Conservation (phyloP, 1,284 basidiomycete genomes). For the Cutaneotrichosporon arboriforme region DNA sequence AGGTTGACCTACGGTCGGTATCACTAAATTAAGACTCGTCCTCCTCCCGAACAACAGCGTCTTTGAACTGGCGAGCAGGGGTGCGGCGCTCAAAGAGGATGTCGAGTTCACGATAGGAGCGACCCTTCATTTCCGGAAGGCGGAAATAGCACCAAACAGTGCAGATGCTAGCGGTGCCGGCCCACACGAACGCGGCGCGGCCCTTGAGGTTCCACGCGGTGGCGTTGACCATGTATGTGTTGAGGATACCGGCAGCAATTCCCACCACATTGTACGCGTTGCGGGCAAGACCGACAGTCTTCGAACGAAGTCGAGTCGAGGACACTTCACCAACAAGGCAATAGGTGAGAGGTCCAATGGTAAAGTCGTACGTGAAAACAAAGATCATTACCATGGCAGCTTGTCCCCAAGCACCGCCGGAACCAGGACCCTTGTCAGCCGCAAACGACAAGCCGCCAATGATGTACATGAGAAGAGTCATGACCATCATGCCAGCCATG, state of each 20-base stretch:
- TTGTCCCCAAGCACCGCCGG: slow-evolving; percentile 12
- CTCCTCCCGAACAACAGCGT: slow-evolving; percentile 30
- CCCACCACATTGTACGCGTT: slow-evolving; percentile 47
- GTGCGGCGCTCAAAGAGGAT: slow-evolving; percentile 38
- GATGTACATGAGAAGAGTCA: slow-evolving; percentile 47
- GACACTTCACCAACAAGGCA: slow-evolving; percentile 46
- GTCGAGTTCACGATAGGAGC: slow-evolving; percentile 44
- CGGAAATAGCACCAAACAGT: slow-evolving; percentile 32
- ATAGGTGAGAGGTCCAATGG: slow-evolving; percentile 47
- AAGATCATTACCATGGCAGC: slow-evolving; percentile 23
- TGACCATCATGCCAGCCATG: slow-evolving; percentile 46
- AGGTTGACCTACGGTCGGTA: too few relatives aligned
- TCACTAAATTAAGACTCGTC: slow-evolving; percentile 24
- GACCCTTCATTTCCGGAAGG: slow-evolving; percentile 46
- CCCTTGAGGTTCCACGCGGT: slow-evolving; percentile 27
- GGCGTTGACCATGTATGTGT: slow-evolving; percentile 19
- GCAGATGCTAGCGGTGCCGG: slow-evolving; percentile 28
- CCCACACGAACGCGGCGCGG: slow-evolving; percentile 33
- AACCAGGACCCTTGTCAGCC: not conserved
- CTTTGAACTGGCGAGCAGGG: slow-evolving; percentile 39
- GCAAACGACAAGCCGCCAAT: slow-evolving; percentile 40
- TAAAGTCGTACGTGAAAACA: slow-evolving; percentile 27
- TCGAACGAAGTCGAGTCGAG: slow-evolving; percentile 49
- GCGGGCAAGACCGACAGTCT: slow-evolving; percentile 51
- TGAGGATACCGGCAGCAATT: slow-evolving; percentile 12